Conservation (phyloP, 2,329 filamentous ascomycete genomes). For the Rhinocladiella mackenziei region DNA sequence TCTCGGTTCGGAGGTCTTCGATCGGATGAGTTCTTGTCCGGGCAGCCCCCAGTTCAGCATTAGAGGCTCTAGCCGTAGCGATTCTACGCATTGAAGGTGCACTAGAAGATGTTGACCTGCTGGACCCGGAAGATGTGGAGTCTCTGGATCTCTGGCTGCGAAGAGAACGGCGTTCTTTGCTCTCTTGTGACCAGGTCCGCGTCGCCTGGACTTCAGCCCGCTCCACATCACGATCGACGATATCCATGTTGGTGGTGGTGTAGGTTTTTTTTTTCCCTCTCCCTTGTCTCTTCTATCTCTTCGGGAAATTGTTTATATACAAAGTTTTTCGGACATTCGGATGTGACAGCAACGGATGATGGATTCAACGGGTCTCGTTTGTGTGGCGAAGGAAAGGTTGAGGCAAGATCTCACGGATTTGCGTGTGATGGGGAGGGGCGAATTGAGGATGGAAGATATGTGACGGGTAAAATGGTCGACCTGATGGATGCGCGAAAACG, state of each 20-base stretch:
- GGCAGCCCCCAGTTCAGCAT: conserved; percentile 11
- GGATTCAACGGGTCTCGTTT: no score
- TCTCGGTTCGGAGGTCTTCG: conserved; percentile 29
- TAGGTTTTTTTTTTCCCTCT: not conserved
- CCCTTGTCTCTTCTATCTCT: conserved; percentile 1
- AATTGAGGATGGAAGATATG: no score
- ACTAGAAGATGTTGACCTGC: conserved; percentile 28
- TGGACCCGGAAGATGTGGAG: conserved; percentile 27
- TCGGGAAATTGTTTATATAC: no score
- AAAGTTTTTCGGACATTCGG: no score
- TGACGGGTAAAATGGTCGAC: no score
- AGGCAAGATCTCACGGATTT: no score
- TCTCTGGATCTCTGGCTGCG: conserved; percentile 17
- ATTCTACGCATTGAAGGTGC: conserved; percentile 24
- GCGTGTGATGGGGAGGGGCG: no score
- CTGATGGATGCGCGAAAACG: no score
- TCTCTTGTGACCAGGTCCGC: conserved; percentile 23
- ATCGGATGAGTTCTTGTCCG: conserved; percentile 29
- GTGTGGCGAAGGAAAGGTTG: no score
- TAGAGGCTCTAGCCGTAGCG: conserved; percentile 24
- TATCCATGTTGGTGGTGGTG: conserved; percentile 34
- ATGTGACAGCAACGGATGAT: no score
- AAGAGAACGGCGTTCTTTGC: conserved; percentile 24
- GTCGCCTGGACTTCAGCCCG: conserved; percentile 36
- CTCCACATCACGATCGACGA: conserved; percentile 37